Evolutionary conservation across 106 monocot genomes (phyloP).

Genomic region (Acorus calamus): DNA sequence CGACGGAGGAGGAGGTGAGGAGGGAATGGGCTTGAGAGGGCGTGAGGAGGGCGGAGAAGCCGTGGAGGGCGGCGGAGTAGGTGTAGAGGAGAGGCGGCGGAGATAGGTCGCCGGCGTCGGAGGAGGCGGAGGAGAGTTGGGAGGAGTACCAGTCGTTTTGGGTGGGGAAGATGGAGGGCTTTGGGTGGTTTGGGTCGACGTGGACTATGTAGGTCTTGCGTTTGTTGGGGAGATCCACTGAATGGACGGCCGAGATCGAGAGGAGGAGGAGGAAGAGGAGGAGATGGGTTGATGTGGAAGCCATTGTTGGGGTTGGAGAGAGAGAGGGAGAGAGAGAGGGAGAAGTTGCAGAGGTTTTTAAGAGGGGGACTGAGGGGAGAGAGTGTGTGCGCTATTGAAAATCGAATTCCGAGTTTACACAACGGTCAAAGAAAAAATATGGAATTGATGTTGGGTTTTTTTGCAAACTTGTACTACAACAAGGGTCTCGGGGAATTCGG

Average conservation of each 20-base stretch:
- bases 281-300: not conserved
- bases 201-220: constrained; percentile 19
- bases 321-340: no score
- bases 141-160: constrained; percentile 4
- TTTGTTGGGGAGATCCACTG: constrained; percentile 39
- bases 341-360: no score
- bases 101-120: not conserved
- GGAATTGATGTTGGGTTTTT: no score
- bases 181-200: constrained; percentile 30
- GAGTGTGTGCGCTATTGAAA: no score
- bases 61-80: constrained; percentile 39
- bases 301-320: no score
- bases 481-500: no score
- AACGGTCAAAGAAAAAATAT: no score
- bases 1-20: constrained; percentile 23
- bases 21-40: constrained; percentile 36
- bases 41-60: constrained; percentile 64
- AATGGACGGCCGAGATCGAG: constrained; percentile 5
- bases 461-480: no score
- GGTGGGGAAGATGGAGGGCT: constrained; percentile 20
- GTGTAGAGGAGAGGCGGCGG: constrained; percentile 39
- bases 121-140: constrained; percentile 10
- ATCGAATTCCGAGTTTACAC: no score
- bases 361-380: no score
- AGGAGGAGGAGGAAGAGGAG: constrained; percentile 9